Evolutionary conservation across 331 rosid species (phyloP).

Genomic region (Acacia concinna): DNA sequence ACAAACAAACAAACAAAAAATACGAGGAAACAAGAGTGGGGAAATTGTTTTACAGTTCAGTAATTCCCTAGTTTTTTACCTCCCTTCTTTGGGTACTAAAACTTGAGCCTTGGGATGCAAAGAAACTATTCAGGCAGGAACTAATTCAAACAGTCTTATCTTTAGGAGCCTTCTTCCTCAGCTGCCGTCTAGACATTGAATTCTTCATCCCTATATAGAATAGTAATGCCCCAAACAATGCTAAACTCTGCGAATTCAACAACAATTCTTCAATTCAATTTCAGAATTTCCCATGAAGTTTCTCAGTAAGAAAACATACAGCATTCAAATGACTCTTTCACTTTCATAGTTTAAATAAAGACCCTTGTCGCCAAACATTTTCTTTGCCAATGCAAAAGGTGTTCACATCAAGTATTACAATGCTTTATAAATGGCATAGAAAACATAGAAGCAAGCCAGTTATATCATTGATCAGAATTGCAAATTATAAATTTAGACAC

Average conservation of each 20-base stretch:
- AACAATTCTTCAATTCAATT: background rate
- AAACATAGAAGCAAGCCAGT: background rate
- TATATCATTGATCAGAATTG: background rate
- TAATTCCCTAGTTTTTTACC: background rate
- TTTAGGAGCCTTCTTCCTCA: slow-evolving; percentile 50
- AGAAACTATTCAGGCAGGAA: background rate
- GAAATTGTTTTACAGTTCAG: background rate
- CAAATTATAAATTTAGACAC: background rate
- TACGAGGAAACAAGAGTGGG: background rate
- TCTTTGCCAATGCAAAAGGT: too few species aligned
- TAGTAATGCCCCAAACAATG: slow-evolving; percentile 70
- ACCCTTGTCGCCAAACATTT: too few species aligned
- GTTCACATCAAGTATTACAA: background rate
- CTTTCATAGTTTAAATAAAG: too few species aligned
- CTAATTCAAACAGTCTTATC: slow-evolving; percentile 39
- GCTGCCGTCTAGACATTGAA: slow-evolving; percentile 49
- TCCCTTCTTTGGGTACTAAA: background rate
- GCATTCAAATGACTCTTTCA: too few species aligned
- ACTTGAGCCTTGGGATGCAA: background rate
- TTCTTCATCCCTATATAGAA: slow-evolving; percentile 63
- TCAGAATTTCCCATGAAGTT: background rate
- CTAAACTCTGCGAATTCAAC: slow-evolving; percentile 52
- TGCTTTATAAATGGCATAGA: background rate
- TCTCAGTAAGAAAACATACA: background rate
- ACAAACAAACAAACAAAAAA: background rate